These are phyloP conservation scores for Fistulinella prunicolor DNA, from an alignment of 768 basidiomycete species.

Conservation along the genomic window DNA sequence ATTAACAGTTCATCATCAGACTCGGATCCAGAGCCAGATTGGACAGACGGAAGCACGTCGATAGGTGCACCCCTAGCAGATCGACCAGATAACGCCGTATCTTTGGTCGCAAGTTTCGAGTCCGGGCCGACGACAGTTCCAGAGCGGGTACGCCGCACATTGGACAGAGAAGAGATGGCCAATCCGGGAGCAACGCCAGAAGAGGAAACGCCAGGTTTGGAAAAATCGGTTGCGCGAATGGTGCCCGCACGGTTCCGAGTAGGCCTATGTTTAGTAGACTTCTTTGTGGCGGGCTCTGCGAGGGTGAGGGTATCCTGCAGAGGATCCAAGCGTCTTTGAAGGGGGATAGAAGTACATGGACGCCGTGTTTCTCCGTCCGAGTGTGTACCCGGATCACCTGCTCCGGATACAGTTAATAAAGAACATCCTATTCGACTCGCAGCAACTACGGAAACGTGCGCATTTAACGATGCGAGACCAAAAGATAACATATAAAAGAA, in stretches of 20 bases:
- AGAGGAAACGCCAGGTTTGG: constrained; percentile 12
- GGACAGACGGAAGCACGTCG: neutral
- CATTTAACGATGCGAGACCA: neutral
- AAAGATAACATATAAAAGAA: neutral
- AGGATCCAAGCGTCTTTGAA: constrained; percentile 20
- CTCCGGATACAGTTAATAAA: constrained; percentile 7
- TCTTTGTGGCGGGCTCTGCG: constrained; percentile 12
- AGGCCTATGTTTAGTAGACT: neutral
- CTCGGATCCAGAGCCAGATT: constrained; percentile 10
- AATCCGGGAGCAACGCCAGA: constrained; percentile 1
- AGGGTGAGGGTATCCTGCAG: constrained; percentile 14
- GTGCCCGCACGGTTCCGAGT: constrained; percentile 46
- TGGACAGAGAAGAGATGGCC: constrained; percentile 2
- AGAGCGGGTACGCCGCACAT: constrained; percentile 44
- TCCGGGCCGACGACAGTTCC: constrained; percentile 42
- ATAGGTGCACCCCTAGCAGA: neutral
- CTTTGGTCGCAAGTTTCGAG: constrained; percentile 21
- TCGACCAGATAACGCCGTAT: neutral
- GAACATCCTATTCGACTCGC: neutral
- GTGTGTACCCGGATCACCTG: constrained; percentile 13
- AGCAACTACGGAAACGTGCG: neutral
- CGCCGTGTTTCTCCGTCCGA: constrained; percentile 9
- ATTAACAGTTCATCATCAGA: constrained; percentile 27
- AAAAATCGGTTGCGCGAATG: constrained; percentile 48
- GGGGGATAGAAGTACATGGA: neutral